Percentiles rank a stretch among this genome's conserved stretches.
These are phyloP conservation scores for Lumnitzera littorea DNA, from an alignment of 345 rosid species.

Conservation along the genomic window DNA sequence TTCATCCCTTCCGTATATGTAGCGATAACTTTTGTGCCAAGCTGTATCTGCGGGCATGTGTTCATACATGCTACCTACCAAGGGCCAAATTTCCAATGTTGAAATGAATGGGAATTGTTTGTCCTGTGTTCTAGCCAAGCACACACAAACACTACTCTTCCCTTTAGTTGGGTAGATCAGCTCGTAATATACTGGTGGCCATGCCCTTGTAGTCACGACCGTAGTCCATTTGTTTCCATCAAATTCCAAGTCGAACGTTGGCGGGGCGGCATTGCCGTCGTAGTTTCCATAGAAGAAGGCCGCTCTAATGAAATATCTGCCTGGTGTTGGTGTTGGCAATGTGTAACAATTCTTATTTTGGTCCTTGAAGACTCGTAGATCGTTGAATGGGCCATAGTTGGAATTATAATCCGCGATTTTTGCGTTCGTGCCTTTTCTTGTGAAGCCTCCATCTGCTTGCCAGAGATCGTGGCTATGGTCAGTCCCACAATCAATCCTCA, in stretches of 20 bases:
- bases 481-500: too few species aligned
- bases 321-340: not conserved
- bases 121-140: too few species aligned
- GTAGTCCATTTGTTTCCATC: slow-evolving; percentile 16
- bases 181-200: not conserved
- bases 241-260: slow-evolving; percentile 6
- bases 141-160: too few species aligned
- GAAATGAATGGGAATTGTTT: too few species aligned
- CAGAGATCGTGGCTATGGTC: too few species aligned
- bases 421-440: too few species aligned
- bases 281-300: slow-evolving; percentile 15
- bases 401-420: not conserved
- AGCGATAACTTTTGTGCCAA: too few species aligned
- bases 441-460: too few species aligned
- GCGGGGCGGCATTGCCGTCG: slow-evolving; percentile 4
- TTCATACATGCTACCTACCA: not conserved
- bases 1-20: too few species aligned
- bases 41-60: too few species aligned
- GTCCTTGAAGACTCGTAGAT: slow-evolving; percentile 6
- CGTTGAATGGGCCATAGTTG: not conserved
- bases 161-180: too few species aligned
- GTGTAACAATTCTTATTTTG: slow-evolving; percentile 11
- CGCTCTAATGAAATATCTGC: slow-evolving; percentile 7
- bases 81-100: too few species aligned
- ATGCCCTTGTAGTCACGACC: slow-evolving; percentile 8